These are phyloP conservation scores for Viola odorata DNA, from an alignment of 345 rosid genomes.

Conservation along the genomic window DNA sequence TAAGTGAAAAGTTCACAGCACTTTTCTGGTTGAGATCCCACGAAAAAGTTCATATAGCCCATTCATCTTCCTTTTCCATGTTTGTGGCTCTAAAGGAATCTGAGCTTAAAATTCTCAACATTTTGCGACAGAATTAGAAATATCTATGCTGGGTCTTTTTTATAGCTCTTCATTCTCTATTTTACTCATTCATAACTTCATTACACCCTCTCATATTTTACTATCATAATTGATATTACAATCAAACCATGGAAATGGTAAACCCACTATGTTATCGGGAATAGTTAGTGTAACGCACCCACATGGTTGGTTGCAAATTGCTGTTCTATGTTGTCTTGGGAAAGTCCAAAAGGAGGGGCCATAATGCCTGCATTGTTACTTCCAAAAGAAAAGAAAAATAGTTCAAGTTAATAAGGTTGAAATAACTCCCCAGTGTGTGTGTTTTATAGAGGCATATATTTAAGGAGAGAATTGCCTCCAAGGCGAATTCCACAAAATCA, in stretches of 20 bases:
- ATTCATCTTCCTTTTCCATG: too few relatives aligned
- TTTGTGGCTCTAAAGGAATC: neutral
- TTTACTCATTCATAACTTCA: neutral
- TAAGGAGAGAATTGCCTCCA: neutral
- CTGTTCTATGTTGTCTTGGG: conserved; percentile 28
- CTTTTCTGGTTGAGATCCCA: too few relatives aligned
- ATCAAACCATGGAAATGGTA: neutral
- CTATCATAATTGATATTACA: conserved; percentile 1
- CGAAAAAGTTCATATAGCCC: too few relatives aligned
- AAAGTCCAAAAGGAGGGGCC: conserved; percentile 29
- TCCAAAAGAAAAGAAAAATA: conserved; percentile 6
- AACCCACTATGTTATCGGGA: neutral
- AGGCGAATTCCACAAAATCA: too few relatives aligned
- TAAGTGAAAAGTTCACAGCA: too few relatives aligned
- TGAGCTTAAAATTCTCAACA: neutral
- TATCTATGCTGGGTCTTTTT: neutral
- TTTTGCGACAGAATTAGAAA: neutral
- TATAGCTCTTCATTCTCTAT: neutral
- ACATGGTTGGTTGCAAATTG: conserved; percentile 31
- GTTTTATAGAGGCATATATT: too few relatives aligned
- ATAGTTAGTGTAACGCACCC: conserved; percentile 8
- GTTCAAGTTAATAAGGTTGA: conserved; percentile 1
- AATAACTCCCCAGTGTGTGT: neutral
- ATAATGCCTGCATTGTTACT: conserved; percentile 37
- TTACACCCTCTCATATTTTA: neutral